Evolutionary conservation across 768 basidiomycete genomes (phyloP).

Genomic region (Suillus lakei): DNA sequence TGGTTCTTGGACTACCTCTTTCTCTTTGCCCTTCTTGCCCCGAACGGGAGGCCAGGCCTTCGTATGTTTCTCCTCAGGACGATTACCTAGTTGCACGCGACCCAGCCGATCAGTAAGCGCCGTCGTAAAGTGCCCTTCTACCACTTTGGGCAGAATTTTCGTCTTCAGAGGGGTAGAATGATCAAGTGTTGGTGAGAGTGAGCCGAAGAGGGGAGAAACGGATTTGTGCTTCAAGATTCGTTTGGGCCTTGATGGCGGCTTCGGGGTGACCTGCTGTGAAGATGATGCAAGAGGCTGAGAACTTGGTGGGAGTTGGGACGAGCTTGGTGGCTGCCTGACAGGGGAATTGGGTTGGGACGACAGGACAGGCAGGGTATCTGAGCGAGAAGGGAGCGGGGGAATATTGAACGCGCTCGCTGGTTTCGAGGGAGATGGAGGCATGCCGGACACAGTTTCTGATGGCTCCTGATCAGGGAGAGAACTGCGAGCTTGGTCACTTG

Average conservation of each 20-base stretch:
- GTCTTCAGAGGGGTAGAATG: neutral
- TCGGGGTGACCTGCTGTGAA: slow-evolving; percentile 2
- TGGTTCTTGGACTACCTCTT: neutral
- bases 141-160: neutral
- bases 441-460: neutral
- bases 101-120: neutral
- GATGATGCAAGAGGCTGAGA: neutral
- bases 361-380: slow-evolving; percentile 3
- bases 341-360: slow-evolving; percentile 7
- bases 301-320: neutral
- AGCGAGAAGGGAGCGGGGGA: slow-evolving; percentile 2
- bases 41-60: neutral
- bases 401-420: neutral
- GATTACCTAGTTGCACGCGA: neutral
- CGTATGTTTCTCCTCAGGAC: neutral
- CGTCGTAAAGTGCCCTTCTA: neutral
- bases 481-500: neutral
- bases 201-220: neutral
- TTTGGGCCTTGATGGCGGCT: neutral
- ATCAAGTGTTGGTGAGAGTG: neutral
- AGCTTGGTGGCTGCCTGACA: neutral
- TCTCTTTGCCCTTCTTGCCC: neutral
- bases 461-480: neutral
- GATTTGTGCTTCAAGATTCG: neutral
- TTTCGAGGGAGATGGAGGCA: neutral